Conservation (phyloP, 805 yeast species). For the Ogataea nonfermentans region DNA sequence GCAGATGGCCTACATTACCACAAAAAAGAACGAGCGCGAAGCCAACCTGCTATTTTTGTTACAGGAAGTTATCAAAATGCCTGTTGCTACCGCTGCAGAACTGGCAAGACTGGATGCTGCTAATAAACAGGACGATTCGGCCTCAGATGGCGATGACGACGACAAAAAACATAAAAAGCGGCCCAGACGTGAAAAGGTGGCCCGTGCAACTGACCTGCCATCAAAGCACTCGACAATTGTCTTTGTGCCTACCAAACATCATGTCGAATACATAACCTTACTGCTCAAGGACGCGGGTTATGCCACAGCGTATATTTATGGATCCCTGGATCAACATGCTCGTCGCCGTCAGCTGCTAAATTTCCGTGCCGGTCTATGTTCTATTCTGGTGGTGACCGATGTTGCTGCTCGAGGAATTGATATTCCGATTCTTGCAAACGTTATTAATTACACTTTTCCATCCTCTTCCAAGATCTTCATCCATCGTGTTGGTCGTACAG, state of each 20-base stretch:
- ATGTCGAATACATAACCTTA: constrained; percentile 83
- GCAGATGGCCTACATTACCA: constrained; percentile 82
- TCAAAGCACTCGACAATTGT: constrained; percentile 84
- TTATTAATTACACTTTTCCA: constrained; percentile 86
- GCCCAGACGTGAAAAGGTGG: constrained; percentile 54
- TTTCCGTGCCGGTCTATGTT: constrained; percentile 80
- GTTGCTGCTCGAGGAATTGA: constrained; percentile 99
- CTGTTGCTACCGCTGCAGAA: constrained; percentile 73
- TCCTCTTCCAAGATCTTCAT: constrained; percentile 90
- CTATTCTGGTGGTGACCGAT: constrained; percentile 93
- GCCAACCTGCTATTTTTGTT: constrained; percentile 76
- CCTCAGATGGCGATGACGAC: constrained; percentile 47
- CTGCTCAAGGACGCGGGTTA: constrained; percentile 77
- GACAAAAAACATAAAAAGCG: constrained; percentile 34
- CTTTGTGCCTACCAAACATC: constrained; percentile 96
- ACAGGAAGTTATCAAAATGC: constrained; percentile 82
- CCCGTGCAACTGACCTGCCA: constrained; percentile 82
- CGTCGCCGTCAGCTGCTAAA: constrained; percentile 84
- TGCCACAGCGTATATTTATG: constrained; percentile 84
- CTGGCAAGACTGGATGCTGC: constrained; percentile 48
- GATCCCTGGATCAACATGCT: constrained; percentile 93
- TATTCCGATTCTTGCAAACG: constrained; percentile 94
- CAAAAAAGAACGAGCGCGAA: constrained; percentile 84
- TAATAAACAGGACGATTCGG: constrained; percentile 50
- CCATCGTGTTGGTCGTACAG: constrained; percentile 99